These are phyloP conservation scores for Tolypocladium endophyticum DNA, from an alignment of 2,329 filamentous ascomycete genomes.

Conservation along the genomic window DNA sequence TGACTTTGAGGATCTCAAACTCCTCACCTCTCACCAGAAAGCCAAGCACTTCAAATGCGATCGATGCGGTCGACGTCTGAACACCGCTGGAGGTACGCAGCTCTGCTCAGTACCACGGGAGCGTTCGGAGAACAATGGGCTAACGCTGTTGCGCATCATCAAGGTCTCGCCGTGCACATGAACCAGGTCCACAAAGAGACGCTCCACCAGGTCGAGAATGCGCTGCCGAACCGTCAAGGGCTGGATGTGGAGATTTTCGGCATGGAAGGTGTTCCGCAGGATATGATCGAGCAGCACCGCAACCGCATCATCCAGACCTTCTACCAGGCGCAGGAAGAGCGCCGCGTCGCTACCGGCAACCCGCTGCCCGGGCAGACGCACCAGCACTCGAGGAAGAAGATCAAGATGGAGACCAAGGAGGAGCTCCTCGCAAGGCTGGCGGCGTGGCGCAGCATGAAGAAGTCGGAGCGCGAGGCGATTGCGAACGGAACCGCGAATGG, in stretches of 20 bases:
- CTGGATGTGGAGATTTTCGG: constrained; percentile 95
- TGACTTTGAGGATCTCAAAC: constrained; percentile 95
- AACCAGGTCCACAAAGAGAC: constrained; percentile 97
- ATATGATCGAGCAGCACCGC: constrained; percentile 72
- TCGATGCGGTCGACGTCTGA: constrained; percentile 74
- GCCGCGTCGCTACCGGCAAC: constrained; percentile 74
- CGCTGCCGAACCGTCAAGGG: constrained; percentile 72
- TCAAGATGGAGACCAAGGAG: constrained; percentile 62
- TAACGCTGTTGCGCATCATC: constrained; percentile 1
- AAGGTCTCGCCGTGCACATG: constrained; percentile 92
- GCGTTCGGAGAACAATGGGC: background rate
- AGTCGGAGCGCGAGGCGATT: constrained; percentile 42
- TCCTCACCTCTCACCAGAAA: constrained; percentile 94
- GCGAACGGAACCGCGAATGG: constrained; percentile 32
- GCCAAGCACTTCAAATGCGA: constrained; percentile 99
- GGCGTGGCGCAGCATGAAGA: constrained; percentile 61
- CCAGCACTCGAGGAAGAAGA: constrained; percentile 59
- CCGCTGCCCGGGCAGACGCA: constrained; percentile 55
- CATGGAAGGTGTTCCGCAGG: constrained; percentile 91
- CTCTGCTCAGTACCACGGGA: background rate
- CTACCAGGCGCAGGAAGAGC: constrained; percentile 75
- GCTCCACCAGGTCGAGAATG: constrained; percentile 80
- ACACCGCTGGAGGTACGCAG: constrained; percentile 78
- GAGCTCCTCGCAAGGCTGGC: constrained; percentile 74
- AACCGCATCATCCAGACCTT: constrained; percentile 78